Evolutionary conservation across 306 rosid genomes (phyloP).

Genomic region (Vigna radiata): DNA sequence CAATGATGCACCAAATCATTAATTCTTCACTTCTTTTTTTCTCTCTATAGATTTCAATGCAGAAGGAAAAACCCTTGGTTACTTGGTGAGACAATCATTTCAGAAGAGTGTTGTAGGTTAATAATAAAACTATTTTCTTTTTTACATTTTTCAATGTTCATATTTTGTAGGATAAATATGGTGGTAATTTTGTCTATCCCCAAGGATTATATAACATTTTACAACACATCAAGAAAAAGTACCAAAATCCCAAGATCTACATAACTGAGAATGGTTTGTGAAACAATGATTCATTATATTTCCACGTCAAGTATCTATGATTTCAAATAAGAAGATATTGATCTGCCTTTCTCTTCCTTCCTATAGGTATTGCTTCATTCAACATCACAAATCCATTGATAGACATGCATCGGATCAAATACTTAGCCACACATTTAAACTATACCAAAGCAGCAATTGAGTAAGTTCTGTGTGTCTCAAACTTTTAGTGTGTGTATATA

Average conservation of each 20-base stretch:
- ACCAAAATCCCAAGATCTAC: constrained; percentile 44
- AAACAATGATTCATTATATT: neutral
- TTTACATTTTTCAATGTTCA: neutral
- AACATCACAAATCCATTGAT: constrained; percentile 1
- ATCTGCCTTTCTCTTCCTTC: neutral
- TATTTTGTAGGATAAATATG: neutral
- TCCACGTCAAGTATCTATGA: neutral
- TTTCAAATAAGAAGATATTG: neutral
- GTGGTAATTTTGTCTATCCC: constrained; percentile 30
- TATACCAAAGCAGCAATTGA: constrained; percentile 17
- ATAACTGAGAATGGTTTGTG: constrained; percentile 53
- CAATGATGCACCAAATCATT: neutral
- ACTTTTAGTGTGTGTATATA: too few relatives aligned
- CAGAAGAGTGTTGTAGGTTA: neutral
- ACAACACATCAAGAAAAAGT: constrained; percentile 34
- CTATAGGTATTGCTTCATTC: neutral
- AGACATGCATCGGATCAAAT: neutral
- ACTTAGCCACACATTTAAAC: neutral
- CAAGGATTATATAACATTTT: constrained; percentile 45
- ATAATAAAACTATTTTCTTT: neutral
- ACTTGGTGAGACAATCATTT: constrained; percentile 40
- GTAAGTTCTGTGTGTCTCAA: neutral
- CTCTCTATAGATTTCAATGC: constrained; percentile 19
- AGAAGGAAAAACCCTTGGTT: constrained; percentile 45
- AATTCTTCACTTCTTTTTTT: neutral